Base-by-base conservation (phyloP, 108 stramenopile genomes). In the Conticribra guillardii region DNA sequence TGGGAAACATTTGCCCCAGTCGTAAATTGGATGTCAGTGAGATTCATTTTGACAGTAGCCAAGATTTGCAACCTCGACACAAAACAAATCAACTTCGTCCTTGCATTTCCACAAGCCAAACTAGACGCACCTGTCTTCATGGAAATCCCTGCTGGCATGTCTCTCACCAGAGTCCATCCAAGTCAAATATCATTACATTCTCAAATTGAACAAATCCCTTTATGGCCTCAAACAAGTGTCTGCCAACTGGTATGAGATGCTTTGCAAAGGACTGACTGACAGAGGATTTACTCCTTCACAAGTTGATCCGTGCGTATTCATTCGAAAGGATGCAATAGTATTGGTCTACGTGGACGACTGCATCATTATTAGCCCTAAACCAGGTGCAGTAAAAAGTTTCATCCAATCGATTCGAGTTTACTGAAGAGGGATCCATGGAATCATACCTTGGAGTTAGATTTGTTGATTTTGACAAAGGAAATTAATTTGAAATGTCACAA, bases 381-480 rank as follows among this genome's bases (percentile, higher is more conserved):
- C 57, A 41, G 34, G 11, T 2, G 60, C 68, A n/a, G 71, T 85
- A n/a, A 33, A 75, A 4, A 29, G 60, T 2, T 59, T 70, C 3
- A 44, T 88, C n/a, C 16, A 73, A 28, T 62, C 61, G 0, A 3
- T 70, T 74, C 31, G 48, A 70, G 17, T 33, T 74, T 2, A 82
- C 73, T 0, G 72, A 75, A 23, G 84, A 85, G 58, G 84, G 87
- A 14, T 23, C 46, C 18, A 48, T 88, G 11, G 52, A 61, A 3
- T 82, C 86, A 58, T 89, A 77, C 34, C 73, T 85, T 14, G 85
- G 85, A 8, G 59, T 81, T 1, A 61, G 78, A 14, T 69, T 83
- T 44, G 70, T 52, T 3, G 48, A 54, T 23, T 9, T 34, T 9
- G 72, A 67, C 14, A 37, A 71, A 27, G 76, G 81, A 16, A 41